Base-by-base conservation (phyloP, 2,329 filamentous ascomycete genomes). In the Diaporthe sp. region DNA sequence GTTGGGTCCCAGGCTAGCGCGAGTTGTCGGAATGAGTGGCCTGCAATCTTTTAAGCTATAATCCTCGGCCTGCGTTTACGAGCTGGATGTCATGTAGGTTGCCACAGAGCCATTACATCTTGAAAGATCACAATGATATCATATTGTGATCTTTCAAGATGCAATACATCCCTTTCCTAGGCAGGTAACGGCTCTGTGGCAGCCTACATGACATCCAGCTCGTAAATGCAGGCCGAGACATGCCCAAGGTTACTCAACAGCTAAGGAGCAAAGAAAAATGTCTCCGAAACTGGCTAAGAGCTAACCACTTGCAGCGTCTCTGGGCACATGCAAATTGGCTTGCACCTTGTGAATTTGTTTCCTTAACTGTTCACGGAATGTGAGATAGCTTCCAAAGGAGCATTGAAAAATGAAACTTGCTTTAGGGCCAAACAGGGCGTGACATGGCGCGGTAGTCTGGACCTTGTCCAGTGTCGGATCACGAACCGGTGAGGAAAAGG, bases 401-500 rank as follows among this genome's bases (percentile, higher is more conserved):
- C 25, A 30, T 30, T 25, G 13, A 19, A 9, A 9, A 55, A 55
- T 19, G 15, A 27, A 27, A 6, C 15, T 55, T 17, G 51, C 51
- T 17, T 9, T 30, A 30, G 59, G 59, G 39, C 59, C 59, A 63
- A 47, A 63, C 39, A n/a, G 59, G 17, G 59, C 59, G 39, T 47
- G 39, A 63, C 39, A 63, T 39, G 59, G 59, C 59, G 30, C 59
- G 25, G 25, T 63, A 39, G 39, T 27, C 39, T 47, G 25, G 59
- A 47, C 59, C 59, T 47, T 25, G 59, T 44, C 59, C 39, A 63
- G 59, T 44, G 39, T 63, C 59, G 59, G 59, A 63, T 63, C 59
- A 47, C 59, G 59, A 39, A 63, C 59, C 59, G 59, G 59, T 63
- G 59, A 63, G 59, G 56, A 44, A 59, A 63, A 63, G 59, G n/a